Evolutionary conservation across 768 basidiomycete genomes (phyloP), one percentile per base, ranked within the genome.

Genomic region (Trametes cubensis): DNA sequence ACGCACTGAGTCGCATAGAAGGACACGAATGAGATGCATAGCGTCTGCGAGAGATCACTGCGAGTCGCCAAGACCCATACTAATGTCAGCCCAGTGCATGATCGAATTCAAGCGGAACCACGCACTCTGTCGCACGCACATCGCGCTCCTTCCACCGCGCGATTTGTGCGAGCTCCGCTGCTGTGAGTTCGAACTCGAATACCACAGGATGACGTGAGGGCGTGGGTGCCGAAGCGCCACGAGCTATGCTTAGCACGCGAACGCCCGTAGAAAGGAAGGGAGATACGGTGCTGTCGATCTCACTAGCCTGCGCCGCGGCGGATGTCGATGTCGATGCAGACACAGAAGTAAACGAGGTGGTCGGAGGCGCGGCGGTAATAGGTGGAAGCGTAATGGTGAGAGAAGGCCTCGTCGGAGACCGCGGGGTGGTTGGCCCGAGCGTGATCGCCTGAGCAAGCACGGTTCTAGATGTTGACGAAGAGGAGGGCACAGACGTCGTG

Each of bases 11-110:
- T n/a, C 39, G 55, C 42, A 4, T 44, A 47, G 53, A 62, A 66
- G 23, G 57, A 60, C 17, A 63, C 60, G 6, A 69, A 26, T 4
- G 64, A 66, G 3, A 69, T 7, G 28, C 66, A 69, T n/a, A 62
- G 44, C n/a, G 46, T 57, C 20, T 13, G 18, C 8, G 65, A 51
- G 6, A 64, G 34, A 39, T 69, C 67, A 11, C 65, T 64, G 47
- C 6, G 45, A n/a, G 20, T 3, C 15, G 42, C 17, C 17, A 34
- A 34, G 34, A 11, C 10, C 6, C 34, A 34, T 6, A 34, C 6
- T 11, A 34, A 34, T 11, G 34, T 34, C 34, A 34, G 34, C 11
- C 34, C 5, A 10, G 11, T 10, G 34, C 34, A 34, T 10, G 34
- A 34, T 34, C 34, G 34, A 34, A 34, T 34, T 34, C 4, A 34